Conservation (phyloP, 2,329 filamentous ascomycete species). For the Fusarium mangiferae region DNA sequence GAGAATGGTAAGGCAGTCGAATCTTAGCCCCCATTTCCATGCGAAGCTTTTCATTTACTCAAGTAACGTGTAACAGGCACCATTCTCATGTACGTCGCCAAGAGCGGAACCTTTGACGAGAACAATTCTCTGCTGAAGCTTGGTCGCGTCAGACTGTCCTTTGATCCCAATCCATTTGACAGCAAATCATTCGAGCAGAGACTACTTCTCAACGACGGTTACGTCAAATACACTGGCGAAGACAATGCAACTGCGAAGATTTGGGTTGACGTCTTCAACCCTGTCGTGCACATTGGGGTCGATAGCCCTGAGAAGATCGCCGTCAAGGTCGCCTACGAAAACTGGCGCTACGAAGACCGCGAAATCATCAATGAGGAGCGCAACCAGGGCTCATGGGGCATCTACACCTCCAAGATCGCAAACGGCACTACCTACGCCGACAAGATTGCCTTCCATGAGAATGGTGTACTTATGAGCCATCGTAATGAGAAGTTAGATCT, state of each 20-base stretch:
- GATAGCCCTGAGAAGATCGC: not conserved
- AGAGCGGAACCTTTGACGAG: constrained; percentile 12
- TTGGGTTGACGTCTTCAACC: constrained; percentile 9
- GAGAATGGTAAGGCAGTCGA: not conserved
- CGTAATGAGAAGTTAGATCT: not conserved
- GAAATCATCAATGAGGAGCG: not conserved
- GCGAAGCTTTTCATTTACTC: not conserved
- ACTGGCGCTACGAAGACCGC: not conserved
- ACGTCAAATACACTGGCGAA: not conserved
- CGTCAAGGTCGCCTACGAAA: not conserved
- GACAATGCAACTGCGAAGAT: not conserved
- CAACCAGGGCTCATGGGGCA: constrained; percentile 1
- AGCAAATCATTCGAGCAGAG: not conserved
- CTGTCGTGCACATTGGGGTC: not conserved
- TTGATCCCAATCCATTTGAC: constrained; percentile 1
- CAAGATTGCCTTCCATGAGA: constrained; percentile 2
- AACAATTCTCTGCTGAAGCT: constrained; percentile 14
- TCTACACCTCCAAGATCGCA: constrained; percentile 11
- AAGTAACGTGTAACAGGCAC: not conserved
- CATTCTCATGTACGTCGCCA: constrained; percentile 5
- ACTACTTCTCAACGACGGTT: not conserved
- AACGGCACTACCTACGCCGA: constrained; percentile 10
- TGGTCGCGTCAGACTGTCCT: not conserved
- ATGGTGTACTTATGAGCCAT: constrained; percentile 4
- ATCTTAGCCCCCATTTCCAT: fast-evolving